These are phyloP conservation scores for Apiotrichum gamsii DNA, from an alignment of 1,284 basidiomycete genomes.

Conservation along the genomic window DNA sequence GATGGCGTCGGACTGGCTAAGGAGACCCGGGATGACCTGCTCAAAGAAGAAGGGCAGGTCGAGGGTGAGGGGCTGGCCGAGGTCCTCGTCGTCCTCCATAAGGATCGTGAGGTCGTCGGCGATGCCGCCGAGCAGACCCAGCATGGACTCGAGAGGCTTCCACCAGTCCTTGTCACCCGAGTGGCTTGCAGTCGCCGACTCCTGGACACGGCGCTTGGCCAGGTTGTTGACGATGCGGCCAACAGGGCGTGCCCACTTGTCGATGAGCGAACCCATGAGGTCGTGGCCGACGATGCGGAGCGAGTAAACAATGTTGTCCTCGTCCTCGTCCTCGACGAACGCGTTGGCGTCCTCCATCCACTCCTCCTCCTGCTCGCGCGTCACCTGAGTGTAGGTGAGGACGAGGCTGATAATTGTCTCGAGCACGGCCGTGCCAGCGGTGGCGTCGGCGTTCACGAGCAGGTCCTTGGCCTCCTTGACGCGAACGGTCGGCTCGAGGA, in stretches of 20 bases:
- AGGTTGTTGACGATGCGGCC: constrained; percentile 56
- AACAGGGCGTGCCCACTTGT: constrained; percentile 58
- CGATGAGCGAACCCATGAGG: constrained; percentile 69
- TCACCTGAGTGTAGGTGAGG: constrained; percentile 77
- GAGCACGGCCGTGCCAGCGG: constrained; percentile 50
- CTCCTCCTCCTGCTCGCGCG: constrained; percentile 71
- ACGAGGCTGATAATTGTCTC: constrained; percentile 56
- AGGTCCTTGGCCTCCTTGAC: constrained; percentile 18
- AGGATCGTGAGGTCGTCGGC: constrained; percentile 69
- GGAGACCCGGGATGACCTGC: constrained; percentile 69
- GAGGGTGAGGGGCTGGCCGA: constrained; percentile 59
- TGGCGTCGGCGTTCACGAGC: constrained; percentile 24
- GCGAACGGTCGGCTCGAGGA: constrained; percentile 61
- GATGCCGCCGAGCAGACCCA: constrained; percentile 79
- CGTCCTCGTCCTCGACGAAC: constrained; percentile 91
- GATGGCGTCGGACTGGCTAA: constrained; percentile 58
- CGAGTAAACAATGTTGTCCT: constrained; percentile 75
- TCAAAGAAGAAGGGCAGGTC: constrained; percentile 70
- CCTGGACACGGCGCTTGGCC: constrained; percentile 50
- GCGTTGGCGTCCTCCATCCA: constrained; percentile 85
- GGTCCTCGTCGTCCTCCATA: constrained; percentile 63
- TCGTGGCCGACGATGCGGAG: constrained; percentile 80
- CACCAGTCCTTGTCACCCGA: constrained; percentile 53
- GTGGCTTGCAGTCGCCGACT: constrained; percentile 28
- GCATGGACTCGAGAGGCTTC: constrained; percentile 76